Percentiles rank a stretch among this genome's conserved stretches.
These are phyloP conservation scores for Chrysochromulina parva DNA, from an alignment of 78 protist species.

Conservation along the genomic window DNA sequence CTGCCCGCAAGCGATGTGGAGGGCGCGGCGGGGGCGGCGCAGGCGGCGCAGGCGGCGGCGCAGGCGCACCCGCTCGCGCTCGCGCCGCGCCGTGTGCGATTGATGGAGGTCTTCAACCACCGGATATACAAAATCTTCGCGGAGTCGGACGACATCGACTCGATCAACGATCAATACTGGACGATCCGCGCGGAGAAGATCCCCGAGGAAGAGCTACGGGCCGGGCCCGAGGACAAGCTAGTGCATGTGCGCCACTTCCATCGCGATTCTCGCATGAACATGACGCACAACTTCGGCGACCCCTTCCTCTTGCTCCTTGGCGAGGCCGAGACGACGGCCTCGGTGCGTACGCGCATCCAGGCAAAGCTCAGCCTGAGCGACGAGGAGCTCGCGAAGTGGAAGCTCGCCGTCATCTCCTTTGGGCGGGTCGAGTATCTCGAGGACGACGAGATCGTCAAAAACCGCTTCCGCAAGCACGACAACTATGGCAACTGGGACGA, in stretches of 20 bases:
- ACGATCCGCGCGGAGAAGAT: slow-evolving; percentile 31
- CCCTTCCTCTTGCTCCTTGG: neutral
- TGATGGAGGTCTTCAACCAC: slow-evolving; percentile 12
- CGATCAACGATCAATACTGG: slow-evolving; percentile 30
- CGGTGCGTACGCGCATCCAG: neutral
- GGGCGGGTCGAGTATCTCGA: slow-evolving; percentile 1
- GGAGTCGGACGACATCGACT: neutral
- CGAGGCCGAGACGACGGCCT: neutral
- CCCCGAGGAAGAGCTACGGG: neutral
- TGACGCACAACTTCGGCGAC: slow-evolving; percentile 23
- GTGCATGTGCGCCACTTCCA: neutral
- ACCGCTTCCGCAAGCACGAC: slow-evolving; percentile 11
- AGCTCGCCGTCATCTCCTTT: neutral
- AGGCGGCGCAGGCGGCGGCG: neutral
- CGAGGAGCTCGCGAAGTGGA: neutral
- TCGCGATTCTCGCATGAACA: neutral
- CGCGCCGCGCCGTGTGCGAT: neutral
- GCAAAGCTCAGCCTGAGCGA: neutral
- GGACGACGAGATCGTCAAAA: neutral
- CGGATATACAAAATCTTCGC: neutral
- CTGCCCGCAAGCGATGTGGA: neutral
- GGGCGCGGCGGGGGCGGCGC: neutral
- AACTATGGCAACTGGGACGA: slow-evolving; percentile 1
- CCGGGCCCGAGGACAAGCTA: neutral
- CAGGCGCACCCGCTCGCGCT: neutral